These are phyloP conservation scores for Aureobasidium sp. DNA, from an alignment of 2,329 filamentous ascomycete species.

Conservation along the genomic window DNA sequence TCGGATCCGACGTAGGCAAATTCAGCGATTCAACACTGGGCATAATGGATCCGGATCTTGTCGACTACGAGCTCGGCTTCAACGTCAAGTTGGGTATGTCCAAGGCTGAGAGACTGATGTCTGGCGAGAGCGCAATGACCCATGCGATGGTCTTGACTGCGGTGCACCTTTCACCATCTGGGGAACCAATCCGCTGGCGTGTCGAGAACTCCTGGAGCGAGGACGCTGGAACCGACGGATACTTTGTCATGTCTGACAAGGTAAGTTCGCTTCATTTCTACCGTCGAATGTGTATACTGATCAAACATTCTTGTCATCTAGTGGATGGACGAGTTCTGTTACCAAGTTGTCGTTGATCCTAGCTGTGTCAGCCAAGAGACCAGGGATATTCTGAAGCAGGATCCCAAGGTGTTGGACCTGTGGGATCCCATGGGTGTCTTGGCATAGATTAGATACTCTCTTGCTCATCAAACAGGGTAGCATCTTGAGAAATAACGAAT, in stretches of 20 bases:
- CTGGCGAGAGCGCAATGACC: slow-evolving; percentile 76
- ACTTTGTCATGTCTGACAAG: slow-evolving; percentile 81
- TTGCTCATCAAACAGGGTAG: not conserved
- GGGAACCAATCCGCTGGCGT: slow-evolving; percentile 67
- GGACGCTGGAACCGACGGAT: slow-evolving; percentile 63
- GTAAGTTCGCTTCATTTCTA: slow-evolving; percentile 16
- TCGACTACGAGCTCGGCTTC: slow-evolving; percentile 79
- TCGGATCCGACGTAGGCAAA: slow-evolving; percentile 82
- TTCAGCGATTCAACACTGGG: slow-evolving; percentile 62
- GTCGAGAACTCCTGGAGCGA: slow-evolving; percentile 84
- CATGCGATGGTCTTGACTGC: slow-evolving; percentile 89
- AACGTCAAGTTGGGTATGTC: slow-evolving; percentile 65
- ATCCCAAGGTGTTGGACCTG: slow-evolving; percentile 60
- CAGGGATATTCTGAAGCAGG: slow-evolving; percentile 61
- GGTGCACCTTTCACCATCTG: slow-evolving; percentile 65
- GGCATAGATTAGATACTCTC: not conserved
- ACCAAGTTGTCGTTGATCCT: slow-evolving; percentile 78
- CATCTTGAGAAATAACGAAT: not conserved
- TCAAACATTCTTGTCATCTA: not conserved
- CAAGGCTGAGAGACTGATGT: slow-evolving; percentile 67
- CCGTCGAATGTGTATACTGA: not conserved
- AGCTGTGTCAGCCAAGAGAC: slow-evolving; percentile 54
- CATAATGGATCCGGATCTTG: slow-evolving; percentile 72
- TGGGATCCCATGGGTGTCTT: slow-evolving; percentile 36
- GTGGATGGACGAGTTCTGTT: slow-evolving; percentile 52